Evolutionary conservation across 2,329 filamentous ascomycete genomes (phyloP), one percentile per base, ranked within the genome.

Genomic region (Fusarium sp.): DNA sequence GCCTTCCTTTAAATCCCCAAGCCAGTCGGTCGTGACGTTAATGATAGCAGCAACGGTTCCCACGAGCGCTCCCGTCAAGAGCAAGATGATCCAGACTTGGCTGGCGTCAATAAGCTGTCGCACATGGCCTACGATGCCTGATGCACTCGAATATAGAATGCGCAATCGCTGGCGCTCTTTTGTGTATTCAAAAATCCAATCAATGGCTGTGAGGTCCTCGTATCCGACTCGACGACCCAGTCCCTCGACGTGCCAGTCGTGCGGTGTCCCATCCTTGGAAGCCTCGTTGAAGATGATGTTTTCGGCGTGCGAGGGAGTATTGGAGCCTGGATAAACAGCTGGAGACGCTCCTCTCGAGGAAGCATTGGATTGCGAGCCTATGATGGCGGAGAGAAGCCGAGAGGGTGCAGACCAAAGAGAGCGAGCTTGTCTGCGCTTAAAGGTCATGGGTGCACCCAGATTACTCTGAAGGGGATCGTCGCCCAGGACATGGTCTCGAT

Each of bases 171-270:
- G 93, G 20, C 96, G 88, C 81, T 99, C 96, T 78, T 97, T 97
- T 51, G 92, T 96, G 76, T 98, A 97, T 79, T 99, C 96, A 74
- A 97, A 98, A 76, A 98, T 98, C 96, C 96, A 99, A 82, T 99
- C 96, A 77, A 99, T 99, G 59, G 96, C 95, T 17, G 95, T 97
- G 77, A 97, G 84, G 80, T 99, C 92, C 75, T 97, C 95, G 81
- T 99, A 99, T 54, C 92, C 95, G 36, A 97, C 94, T 75, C 96
- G 88, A 52, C 93, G 88, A 2, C 94, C 94, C 0, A 93, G 94
- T 1, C 93, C 94, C 78, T 97, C 95, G 46, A 91, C 86, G 76
- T 96, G 92, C 95, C 95, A 98, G 78, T 98, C 95, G 43, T 85
- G 77, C 6, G 84, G 79, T 29, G 77, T 74, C 51, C 80, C 82